Base-by-base conservation (phyloP, 2,329 filamentous ascomycete genomes). In the Fusarium anthophilum region DNA sequence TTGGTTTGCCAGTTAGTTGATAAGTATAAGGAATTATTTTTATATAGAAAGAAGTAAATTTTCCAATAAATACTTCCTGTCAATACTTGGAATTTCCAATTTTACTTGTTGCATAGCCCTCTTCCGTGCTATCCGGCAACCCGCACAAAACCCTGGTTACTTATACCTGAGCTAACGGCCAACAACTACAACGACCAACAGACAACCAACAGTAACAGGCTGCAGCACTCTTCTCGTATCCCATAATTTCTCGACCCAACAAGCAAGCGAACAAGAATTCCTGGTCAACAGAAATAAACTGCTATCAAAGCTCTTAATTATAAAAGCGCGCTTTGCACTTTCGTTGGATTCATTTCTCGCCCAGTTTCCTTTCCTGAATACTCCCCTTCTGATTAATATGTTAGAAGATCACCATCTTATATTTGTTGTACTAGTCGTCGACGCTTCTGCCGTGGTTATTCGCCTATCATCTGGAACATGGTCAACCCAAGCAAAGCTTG, bases 51-150 rank as follows among this genome's bases (percentile, higher is more conserved):
- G 15, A 24, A 17, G 15, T 18, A 17, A 18, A 24, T 24, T 8
- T 4, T 0, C 3, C 2, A 7, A 10, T 12, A 4, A 6, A 8
- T 44, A 18, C 2, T 8, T 8, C 7, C 15, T 13, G 43, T 5
- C 4, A 18, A 44, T n/a, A 8, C 0, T 6, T 43, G 8, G 4
- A 9, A 12, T 39, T 9, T 10, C 6, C 13, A 43, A 14, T 43
- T 43, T 43, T 17, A 14, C 41, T 43, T 43, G 5, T 17, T 24
- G 43, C n/a, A 0, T 13, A 12, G n/a, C 43, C 15, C 1, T 13
- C 11, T 45, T 45, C 43, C 43, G 43, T 26, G n/a, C 11, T 11
- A 58, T 58, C 55, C 39, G 55, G 28, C 12, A 12, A 13, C 41
- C 18, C 11, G 43, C 32, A 58, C n/a, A 12, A 35, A n/a, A 22